Percentiles rank a stretch among this genome's conserved stretches.
These are phyloP conservation scores for Chytriomyces sp. DNA, from an alignment of 192 early-diverging fungal genomes.

Conservation along the genomic window DNA sequence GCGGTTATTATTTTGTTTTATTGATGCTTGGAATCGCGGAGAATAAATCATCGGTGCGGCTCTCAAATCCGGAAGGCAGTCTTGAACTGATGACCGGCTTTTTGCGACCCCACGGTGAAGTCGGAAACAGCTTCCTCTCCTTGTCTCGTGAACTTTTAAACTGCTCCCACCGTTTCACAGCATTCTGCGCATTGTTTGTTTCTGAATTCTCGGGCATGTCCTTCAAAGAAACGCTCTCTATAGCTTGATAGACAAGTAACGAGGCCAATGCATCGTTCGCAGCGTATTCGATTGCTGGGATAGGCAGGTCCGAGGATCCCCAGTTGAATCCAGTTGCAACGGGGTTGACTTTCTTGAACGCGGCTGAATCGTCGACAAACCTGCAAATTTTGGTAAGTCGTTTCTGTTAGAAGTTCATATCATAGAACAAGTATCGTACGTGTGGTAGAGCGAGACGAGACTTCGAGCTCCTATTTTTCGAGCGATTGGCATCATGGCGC, in stretches of 20 bases:
- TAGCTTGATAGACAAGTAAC: constrained; percentile 22
- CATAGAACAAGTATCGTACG: not conserved
- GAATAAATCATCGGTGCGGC: too few species aligned
- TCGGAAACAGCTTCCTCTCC: too few species aligned
- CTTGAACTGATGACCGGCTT: too few species aligned
- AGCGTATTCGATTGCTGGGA: constrained; percentile 28
- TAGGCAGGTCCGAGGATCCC: not conserved
- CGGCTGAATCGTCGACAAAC: constrained; percentile 1
- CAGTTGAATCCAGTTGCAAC: constrained; percentile 13
- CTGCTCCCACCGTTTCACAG: too few species aligned
- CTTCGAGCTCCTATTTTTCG: constrained; percentile 10
- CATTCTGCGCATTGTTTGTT: too few species aligned
- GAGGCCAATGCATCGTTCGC: constrained; percentile 36
- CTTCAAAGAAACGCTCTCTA: not conserved
- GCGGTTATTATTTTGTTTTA: too few species aligned
- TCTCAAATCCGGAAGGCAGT: too few species aligned
- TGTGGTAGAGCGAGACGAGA: constrained; percentile 19
- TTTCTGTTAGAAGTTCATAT: not conserved
- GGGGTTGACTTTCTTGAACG: not conserved
- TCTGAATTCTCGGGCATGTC: not conserved
- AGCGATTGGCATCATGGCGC: constrained; percentile 16
- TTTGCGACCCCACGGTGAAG: too few species aligned
- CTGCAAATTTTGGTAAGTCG: not conserved
- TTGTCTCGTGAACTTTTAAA: too few species aligned
- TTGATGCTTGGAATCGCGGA: too few species aligned